phyloP scores from a whole-genome alignment of 257 asterid species.

The Solanum virginianum region DNA sequence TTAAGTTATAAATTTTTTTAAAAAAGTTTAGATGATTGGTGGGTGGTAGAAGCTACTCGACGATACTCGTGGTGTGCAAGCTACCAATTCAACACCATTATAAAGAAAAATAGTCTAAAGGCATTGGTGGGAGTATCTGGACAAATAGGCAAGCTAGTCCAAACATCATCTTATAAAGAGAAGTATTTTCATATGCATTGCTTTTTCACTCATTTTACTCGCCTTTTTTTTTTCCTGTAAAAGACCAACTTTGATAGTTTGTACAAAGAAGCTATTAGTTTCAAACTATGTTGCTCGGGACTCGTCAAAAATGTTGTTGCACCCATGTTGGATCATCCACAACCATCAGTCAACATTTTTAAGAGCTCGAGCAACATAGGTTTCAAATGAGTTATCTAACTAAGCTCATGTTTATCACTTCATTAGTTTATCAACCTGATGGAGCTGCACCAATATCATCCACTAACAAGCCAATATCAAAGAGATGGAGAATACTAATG shows the following conservation, averaged over 20 bases:
- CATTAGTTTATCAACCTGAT: slow-evolving; percentile 69
- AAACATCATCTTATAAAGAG: background rate
- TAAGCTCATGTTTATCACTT: background rate
- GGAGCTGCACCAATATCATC: slow-evolving; percentile 67
- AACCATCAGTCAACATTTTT: background rate
- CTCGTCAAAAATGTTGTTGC: background rate
- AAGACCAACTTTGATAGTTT: background rate
- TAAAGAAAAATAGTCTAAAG: background rate
- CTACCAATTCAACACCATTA: background rate
- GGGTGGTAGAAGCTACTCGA: background rate
- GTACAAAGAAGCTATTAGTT: background rate
- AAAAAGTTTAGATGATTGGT: background rate
- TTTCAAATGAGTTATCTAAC: background rate
- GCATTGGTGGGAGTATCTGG: rapidly evolving
- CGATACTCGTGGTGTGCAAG: background rate
- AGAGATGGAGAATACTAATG: slow-evolving; percentile 79
- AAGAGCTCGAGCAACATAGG: background rate
- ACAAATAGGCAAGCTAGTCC: background rate
- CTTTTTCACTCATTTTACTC: background rate
- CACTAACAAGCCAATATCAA: slow-evolving; percentile 84
- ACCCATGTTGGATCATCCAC: background rate
- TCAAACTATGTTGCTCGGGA: background rate
- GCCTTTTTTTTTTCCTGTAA: background rate
- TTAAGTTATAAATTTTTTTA: background rate
- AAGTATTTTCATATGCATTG: background rate